A percentile compares a stretch with the other conserved stretches of the same genome.
These are phyloP conservation scores for Apophysomyces sp. DNA, from an alignment of 371 early-diverging fungal genomes.

Conservation along the genomic window DNA sequence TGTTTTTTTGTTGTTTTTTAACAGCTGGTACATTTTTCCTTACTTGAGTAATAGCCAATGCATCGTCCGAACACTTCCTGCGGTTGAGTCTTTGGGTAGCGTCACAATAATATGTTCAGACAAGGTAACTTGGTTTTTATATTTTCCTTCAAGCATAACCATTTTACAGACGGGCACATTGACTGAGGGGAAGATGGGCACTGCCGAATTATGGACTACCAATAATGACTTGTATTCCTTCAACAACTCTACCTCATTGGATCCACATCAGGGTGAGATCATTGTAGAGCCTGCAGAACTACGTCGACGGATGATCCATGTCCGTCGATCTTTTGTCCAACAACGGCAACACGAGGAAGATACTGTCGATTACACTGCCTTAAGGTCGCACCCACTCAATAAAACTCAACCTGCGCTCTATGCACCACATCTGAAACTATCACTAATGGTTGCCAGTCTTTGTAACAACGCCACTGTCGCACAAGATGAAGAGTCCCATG, in stretches of 20 bases:
- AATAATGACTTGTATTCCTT: constrained; percentile 67
- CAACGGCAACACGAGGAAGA: background rate
- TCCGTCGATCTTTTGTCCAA: constrained; percentile 10
- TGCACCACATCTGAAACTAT: constrained; percentile 25
- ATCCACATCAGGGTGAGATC: constrained; percentile 65
- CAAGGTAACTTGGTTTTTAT: constrained; percentile 87
- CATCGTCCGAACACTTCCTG: constrained; percentile 85
- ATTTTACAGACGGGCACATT: constrained; percentile 86
- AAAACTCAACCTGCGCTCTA: constrained; percentile 32
- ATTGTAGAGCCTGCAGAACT: constrained; percentile 33
- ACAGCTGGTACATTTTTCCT: background rate
- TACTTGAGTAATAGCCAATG: constrained; percentile 30
- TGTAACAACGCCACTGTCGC: constrained; percentile 73
- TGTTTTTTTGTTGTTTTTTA: background rate
- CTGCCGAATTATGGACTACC: constrained; percentile 69
- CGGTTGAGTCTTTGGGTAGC: constrained; percentile 90
- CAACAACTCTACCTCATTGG: constrained; percentile 63
- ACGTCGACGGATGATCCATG: constrained; percentile 43
- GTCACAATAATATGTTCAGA: constrained; percentile 95
- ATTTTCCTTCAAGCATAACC: constrained; percentile 39
- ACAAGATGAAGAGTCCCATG: constrained; percentile 57
- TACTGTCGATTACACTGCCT: constrained; percentile 24
- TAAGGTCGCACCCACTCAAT: constrained; percentile 32
- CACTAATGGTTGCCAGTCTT: constrained; percentile 46
- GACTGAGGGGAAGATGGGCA: constrained; percentile 92